phyloP scores from a whole-genome alignment of 495 filamentous ascomycete species.

The Xylaria sp. region DNA sequence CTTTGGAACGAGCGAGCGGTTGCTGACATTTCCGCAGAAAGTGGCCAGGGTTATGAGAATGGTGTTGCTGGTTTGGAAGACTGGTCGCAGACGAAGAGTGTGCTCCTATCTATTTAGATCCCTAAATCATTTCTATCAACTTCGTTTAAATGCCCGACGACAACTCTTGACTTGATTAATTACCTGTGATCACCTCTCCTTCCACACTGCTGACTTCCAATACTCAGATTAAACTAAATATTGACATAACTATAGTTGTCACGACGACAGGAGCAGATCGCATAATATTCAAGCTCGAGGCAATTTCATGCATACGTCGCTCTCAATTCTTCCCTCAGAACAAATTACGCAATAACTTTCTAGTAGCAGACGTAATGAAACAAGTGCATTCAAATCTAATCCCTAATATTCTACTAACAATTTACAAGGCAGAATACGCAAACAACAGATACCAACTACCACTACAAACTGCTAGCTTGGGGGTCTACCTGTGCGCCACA shows the following conservation, averaged over 20 bases:
- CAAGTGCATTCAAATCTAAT: neutral
- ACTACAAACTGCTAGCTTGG: neutral
- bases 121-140: constrained; percentile 13
- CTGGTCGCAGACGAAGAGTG: constrained; percentile 58
- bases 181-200: neutral
- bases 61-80: constrained; percentile 52
- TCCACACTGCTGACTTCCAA: neutral
- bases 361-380: neutral
- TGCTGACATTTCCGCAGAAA: constrained; percentile 28
- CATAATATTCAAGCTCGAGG: neutral
- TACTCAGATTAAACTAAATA: no score
- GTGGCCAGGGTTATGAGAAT: constrained; percentile 51
- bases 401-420: neutral
- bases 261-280: neutral
- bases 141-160: neutral
- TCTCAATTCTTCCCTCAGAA: neutral
- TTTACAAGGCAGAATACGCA: neutral
- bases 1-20: neutral
- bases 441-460: neutral
- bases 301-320: neutral
- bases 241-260: neutral
- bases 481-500: neutral
- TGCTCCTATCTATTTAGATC: constrained; percentile 39
- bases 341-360: neutral
- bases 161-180: neutral